Evolutionary conservation across 2,329 filamentous ascomycete species (phyloP), one percentile per base, ranked within the genome.

Genomic region (Juglanconis juglandina): DNA sequence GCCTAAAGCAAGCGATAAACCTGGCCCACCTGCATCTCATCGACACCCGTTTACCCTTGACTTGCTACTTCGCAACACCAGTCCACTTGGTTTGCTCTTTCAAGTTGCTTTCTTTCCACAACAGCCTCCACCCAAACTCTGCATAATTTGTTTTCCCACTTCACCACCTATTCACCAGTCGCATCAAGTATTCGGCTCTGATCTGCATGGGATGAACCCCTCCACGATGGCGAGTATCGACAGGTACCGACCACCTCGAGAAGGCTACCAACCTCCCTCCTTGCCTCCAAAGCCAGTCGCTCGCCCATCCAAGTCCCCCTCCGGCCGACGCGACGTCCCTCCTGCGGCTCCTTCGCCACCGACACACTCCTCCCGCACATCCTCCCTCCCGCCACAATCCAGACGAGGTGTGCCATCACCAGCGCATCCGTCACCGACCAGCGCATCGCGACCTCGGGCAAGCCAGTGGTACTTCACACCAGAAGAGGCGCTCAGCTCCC

Each of bases 401-500:
- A 76, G 73, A 60, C 73, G 74, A 49, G 73, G 73, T 66, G 75
- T 76, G 56, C 73, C 74, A 14, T 81, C 81, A 32, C 78, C 81
- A 11, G 67, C 72, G 46, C 75, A 69, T 34, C 74, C 75, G 5
- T 69, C 72, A 35, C 72, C 77, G 34, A 73, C 76, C 63, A 73
- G 72, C 53, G 71, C 76, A 2, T 63, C 72, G 10, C 65, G 72
- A 48, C 65, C 70, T 46, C 73, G 76, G 53, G 64, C 72, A 9
- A 82, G 79, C 64, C 94, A 98, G 81, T 99, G 95, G 95, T 83
- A 91, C 58, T 98, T 97, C 72, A 91, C 88, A 13, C 82, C 90
- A 50, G 87, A 91, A 52, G 95, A 99, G 76, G 83, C 96, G 33
- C 77, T 85, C 56, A 90, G 89, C 70, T 90, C 92, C 6, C 95